Evolutionary conservation across 306 rosid genomes (phyloP).

Genomic region (Calophaca sinica): DNA sequence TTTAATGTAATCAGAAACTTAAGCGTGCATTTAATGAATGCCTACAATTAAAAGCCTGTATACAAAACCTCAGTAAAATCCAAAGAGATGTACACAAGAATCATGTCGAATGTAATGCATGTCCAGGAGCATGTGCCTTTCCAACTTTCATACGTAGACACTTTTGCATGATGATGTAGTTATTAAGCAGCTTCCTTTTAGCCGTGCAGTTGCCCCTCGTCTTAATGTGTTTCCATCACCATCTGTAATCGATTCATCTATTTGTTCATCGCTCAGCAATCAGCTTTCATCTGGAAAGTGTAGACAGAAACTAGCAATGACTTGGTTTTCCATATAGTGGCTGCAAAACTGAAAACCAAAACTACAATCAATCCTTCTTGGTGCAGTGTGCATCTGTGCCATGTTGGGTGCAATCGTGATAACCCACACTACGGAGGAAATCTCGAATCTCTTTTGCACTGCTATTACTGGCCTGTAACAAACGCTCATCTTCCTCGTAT

Average conservation of each 20-base stretch:
- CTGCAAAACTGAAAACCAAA: conserved; percentile 32
- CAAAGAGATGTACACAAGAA: conserved; percentile 28
- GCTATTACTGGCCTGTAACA: conserved; percentile 90
- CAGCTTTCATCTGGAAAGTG: background rate
- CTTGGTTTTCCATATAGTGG: conserved; percentile 35
- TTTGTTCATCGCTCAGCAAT: conserved; percentile 6
- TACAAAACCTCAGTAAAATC: conserved; percentile 34
- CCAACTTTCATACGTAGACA: background rate
- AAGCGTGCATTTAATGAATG: conserved; percentile 4
- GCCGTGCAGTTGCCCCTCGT: background rate
- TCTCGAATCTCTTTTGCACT: conserved; percentile 76
- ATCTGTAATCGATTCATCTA: conserved; percentile 31
- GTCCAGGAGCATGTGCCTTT: background rate
- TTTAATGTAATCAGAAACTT: conserved; percentile 6
- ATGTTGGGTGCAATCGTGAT: conserved; percentile 76
- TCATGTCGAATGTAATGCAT: conserved; percentile 1
- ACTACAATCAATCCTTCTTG: conserved; percentile 62
- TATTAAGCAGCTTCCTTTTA: conserved; percentile 13
- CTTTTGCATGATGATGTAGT: conserved; percentile 4
- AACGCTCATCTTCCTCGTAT: conserved; percentile 92
- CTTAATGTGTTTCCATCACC: conserved; percentile 17
- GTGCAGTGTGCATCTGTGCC: conserved; percentile 97
- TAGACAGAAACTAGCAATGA: conserved; percentile 32
- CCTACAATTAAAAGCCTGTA: conserved; percentile 40
- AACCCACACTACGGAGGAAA: conserved; percentile 80